phyloP scores from a whole-genome alignment of 139 green algal genomes.

The Protoeuglena noctilucae region DNA sequence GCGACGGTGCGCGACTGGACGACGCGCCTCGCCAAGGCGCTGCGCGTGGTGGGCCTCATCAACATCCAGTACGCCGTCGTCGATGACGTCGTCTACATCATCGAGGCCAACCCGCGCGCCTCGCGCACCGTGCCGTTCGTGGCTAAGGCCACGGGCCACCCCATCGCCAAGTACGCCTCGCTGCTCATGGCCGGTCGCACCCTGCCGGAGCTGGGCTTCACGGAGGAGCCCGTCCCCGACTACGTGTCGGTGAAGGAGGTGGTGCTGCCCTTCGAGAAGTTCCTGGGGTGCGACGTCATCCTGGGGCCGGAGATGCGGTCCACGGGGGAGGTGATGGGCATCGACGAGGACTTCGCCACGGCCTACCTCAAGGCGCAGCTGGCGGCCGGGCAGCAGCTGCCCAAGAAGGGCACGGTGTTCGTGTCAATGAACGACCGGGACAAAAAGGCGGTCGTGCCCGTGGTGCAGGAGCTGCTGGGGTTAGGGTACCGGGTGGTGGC shows the following conservation, averaged over 20 bases:
- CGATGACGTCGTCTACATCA: slow-evolving; percentile 80
- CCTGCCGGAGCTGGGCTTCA: slow-evolving; percentile 72
- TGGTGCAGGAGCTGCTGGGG: slow-evolving; percentile 61
- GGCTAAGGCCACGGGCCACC: slow-evolving; percentile 91
- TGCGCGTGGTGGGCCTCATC: slow-evolving; percentile 91
- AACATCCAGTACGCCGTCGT: slow-evolving; percentile 97
- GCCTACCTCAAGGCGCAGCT: slow-evolving; percentile 96
- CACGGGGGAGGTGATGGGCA: slow-evolving; percentile 94
- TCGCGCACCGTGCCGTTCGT: slow-evolving; percentile 96
- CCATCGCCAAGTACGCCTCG: slow-evolving; percentile 87
- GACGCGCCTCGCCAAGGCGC: slow-evolving; percentile 55
- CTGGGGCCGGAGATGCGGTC: slow-evolving; percentile 96
- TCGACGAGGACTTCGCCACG: slow-evolving; percentile 69
- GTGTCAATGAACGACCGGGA: slow-evolving; percentile 82
- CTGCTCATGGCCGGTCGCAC: slow-evolving; percentile 83
- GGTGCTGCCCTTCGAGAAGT: slow-evolving; percentile 98
- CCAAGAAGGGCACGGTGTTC: slow-evolving; percentile 62
- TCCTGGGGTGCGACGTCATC: slow-evolving; percentile 86
- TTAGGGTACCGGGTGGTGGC: slow-evolving; percentile 79
- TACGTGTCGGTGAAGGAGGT: slow-evolving; percentile 98
- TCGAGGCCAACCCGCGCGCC: slow-evolving; percentile 94
- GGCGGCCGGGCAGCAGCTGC: slow-evolving; percentile 70
- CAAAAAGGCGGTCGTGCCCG: slow-evolving; percentile 60
- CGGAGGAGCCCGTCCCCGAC: slow-evolving; percentile 51
- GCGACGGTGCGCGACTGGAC: slow-evolving; percentile 79